Conservation (phyloP, 1,284 basidiomycete species). For the Rhodotorula sp. region DNA sequence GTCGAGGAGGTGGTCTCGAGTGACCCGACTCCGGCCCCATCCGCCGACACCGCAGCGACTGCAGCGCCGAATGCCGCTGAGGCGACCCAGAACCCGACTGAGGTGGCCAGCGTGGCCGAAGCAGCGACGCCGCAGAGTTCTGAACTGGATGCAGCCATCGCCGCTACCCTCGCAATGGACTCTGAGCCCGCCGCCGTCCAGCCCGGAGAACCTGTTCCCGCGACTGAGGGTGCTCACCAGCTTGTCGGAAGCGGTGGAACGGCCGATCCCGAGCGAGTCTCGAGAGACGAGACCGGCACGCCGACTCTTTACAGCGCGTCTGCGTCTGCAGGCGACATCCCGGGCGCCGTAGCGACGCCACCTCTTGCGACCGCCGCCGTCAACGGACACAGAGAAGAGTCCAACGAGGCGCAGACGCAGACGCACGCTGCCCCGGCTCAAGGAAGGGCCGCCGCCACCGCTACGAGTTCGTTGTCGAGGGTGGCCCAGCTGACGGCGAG, state of each 20-base stretch:
- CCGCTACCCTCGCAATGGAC: conserved; percentile 31
- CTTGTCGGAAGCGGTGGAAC: no score
- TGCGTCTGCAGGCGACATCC: conserved; percentile 8
- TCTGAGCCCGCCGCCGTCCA: not conserved
- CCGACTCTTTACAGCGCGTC: conserved; percentile 18
- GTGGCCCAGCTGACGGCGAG: conserved; percentile 44
- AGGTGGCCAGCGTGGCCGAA: not conserved
- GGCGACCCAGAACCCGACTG: no score
- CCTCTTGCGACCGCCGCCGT: not conserved
- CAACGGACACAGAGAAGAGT: not conserved
- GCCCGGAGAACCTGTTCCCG: not conserved
- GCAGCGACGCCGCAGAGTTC: not conserved
- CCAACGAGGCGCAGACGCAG: conserved; percentile 3
- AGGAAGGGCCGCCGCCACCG: not conserved
- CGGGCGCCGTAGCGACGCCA: conserved; percentile 19
- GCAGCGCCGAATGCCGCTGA: not conserved
- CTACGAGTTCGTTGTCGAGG: conserved; percentile 36
- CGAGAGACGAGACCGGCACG: conserved; percentile 20
- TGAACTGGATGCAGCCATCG: conserved; percentile 28
- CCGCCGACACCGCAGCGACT: not conserved
- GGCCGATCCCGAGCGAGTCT: not conserved
- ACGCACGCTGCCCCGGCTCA: not conserved
- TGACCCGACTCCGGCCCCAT: not conserved
- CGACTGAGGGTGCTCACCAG: not conserved
- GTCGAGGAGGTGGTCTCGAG: not conserved